A percentile compares a stretch with the other conserved stretches of the same genome.
These are phyloP conservation scores for Scheffersomyces lignosus DNA, from an alignment of 805 yeast genomes.

Conservation along the genomic window DNA sequence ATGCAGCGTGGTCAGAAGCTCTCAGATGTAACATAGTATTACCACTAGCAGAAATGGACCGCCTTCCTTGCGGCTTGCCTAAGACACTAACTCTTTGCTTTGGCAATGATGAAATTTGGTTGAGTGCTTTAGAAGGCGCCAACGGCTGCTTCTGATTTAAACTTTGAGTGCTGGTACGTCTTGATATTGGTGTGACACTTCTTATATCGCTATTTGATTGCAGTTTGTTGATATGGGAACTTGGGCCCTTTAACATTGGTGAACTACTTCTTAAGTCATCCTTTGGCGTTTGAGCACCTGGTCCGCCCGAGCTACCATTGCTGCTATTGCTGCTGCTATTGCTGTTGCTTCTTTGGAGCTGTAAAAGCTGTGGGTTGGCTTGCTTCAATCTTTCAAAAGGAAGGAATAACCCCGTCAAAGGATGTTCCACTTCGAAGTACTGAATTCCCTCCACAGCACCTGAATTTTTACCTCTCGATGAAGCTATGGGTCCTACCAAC, in stretches of 20 bases:
- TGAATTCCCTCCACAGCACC: slow-evolving; percentile 75
- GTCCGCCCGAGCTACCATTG: neutral
- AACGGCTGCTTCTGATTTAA: neutral
- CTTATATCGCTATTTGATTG: too few relatives aligned
- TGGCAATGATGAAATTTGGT: neutral
- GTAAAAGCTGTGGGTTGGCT: slow-evolving; percentile 31
- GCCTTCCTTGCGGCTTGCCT: neutral
- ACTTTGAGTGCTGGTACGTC: too few relatives aligned
- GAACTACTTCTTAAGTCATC: too few relatives aligned
- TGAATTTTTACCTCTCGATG: slow-evolving; percentile 72
- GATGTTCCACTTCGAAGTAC: slow-evolving; percentile 65
- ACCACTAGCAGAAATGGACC: too few relatives aligned
- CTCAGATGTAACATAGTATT: too few relatives aligned
- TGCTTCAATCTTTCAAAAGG: slow-evolving; percentile 47
- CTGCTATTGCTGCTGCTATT: neutral
- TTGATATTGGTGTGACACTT: neutral
- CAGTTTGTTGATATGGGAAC: too few relatives aligned
- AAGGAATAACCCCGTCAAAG: slow-evolving; percentile 75
- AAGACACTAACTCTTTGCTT: neutral
- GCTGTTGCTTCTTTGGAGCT: neutral
- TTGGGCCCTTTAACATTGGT: too few relatives aligned
- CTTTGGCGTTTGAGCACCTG: neutral
- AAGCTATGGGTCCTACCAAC: slow-evolving; percentile 59
- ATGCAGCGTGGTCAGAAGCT: too few relatives aligned
- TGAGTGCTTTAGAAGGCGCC: neutral